These are phyloP conservation scores for Pleurotus citrinopileatus DNA, from an alignment of 768 basidiomycete species.

Conservation along the genomic window DNA sequence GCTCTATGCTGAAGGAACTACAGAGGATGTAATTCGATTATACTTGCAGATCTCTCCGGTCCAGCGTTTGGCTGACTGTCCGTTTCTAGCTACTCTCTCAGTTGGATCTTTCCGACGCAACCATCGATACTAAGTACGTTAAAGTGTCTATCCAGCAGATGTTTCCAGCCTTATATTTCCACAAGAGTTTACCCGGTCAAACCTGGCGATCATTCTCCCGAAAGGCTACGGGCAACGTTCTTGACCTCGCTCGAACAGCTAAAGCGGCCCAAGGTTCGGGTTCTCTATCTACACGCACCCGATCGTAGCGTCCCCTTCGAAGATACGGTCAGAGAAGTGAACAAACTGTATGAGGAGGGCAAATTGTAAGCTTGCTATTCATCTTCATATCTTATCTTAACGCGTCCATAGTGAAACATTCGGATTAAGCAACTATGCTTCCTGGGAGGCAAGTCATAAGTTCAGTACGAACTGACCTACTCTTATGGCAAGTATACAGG, in stretches of 20 bases:
- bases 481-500: conserved; percentile 21
- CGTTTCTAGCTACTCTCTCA: conserved; percentile 29
- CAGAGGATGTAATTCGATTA: conserved; percentile 36
- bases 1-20: conserved; percentile 45
- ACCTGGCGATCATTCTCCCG: conserved; percentile 41
- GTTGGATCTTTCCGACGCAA: conserved; percentile 35
- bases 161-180: conserved; percentile 36
- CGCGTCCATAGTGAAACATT: conserved; percentile 37
- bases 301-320: conserved; percentile 43
- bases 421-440: conserved; percentile 44
- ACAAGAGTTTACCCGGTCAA: conserved; percentile 38
- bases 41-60: not conserved
- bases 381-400: not conserved
- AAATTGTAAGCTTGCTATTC: conserved; percentile 21
- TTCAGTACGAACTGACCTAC: not conserved
- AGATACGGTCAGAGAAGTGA: conserved; percentile 37
- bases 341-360: conserved; percentile 39
- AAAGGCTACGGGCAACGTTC: conserved; percentile 34
- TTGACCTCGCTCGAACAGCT: conserved; percentile 34
- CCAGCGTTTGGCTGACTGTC: conserved; percentile 12
- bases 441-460: conserved; percentile 36
- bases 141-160: not conserved
- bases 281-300: conserved; percentile 46
- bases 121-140: conserved; percentile 48
- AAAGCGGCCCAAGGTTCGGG: conserved; percentile 36